phyloP scores from a whole-genome alignment of 805 yeast genomes.

The Starmerella kuoi region DNA sequence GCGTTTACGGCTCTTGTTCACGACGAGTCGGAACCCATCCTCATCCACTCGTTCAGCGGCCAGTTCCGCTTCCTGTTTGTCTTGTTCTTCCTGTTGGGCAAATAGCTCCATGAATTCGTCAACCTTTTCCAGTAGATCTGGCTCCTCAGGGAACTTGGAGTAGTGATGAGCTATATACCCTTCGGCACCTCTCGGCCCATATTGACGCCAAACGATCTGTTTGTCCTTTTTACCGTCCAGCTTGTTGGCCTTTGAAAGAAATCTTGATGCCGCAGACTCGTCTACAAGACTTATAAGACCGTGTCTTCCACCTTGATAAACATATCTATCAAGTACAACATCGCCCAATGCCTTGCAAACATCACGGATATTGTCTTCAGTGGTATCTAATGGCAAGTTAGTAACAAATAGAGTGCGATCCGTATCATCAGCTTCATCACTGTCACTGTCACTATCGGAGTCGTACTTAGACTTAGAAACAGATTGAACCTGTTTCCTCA shows the following conservation, averaged over 20 bases:
- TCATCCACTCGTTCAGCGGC: conserved; percentile 58
- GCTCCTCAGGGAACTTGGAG: conserved; percentile 34
- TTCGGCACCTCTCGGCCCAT: conserved; percentile 34
- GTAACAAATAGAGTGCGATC: conserved; percentile 54
- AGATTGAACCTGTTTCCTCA: conserved; percentile 18
- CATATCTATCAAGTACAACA: conserved; percentile 30
- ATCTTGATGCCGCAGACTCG: conserved; percentile 50
- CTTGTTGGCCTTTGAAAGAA: conserved; percentile 50
- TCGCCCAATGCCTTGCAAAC: conserved; percentile 42
- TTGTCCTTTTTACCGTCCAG: conserved; percentile 25
- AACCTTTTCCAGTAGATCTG: conserved; percentile 43
- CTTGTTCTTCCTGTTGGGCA: conserved; percentile 55
- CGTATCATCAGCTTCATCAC: conserved; percentile 29
- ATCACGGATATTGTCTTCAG: conserved; percentile 40
- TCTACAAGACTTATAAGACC: conserved; percentile 68
- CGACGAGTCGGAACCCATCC: conserved; percentile 88
- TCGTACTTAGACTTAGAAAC: background rate
- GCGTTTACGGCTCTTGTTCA: conserved; percentile 74
- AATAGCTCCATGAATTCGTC: conserved; percentile 53
- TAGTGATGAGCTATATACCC: conserved; percentile 31
- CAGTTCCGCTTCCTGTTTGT: conserved; percentile 14
- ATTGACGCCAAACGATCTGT: conserved; percentile 26
- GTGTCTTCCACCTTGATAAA: conserved; percentile 31
- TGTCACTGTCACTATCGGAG: conserved; percentile 8
- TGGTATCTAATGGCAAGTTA: conserved; percentile 59